A percentile compares a stretch with the other conserved stretches of the same genome.
phyloP scores from a whole-genome alignment of 2,329 filamentous ascomycete genomes.

The Orbilia blumenaviensis region DNA sequence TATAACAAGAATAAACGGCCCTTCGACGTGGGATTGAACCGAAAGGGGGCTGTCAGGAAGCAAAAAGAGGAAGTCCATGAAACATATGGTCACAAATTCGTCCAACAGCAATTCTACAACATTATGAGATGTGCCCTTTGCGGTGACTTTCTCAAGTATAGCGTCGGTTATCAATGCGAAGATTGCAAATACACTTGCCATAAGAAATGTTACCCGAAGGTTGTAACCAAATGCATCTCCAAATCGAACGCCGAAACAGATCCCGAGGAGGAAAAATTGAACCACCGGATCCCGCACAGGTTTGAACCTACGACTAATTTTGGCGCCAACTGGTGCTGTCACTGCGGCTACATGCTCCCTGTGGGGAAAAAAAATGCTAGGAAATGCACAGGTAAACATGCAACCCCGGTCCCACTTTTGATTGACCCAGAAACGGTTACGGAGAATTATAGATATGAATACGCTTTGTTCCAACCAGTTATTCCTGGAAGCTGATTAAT shows the following conservation, averaged over 20 bases:
- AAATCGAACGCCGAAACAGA: conserved; percentile 99
- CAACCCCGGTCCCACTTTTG: not conserved
- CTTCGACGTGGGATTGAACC: conserved; percentile 87
- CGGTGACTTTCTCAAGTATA: conserved; percentile 98
- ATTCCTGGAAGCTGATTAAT: not conserved
- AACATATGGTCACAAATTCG: conserved; percentile 99
- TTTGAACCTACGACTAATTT: conserved; percentile 98
- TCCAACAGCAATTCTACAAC: conserved; percentile 99
- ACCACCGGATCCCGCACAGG: conserved; percentile 96
- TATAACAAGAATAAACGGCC: conserved; percentile 82
- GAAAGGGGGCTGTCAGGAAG: conserved; percentile 95
- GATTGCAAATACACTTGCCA: conserved; percentile 99
- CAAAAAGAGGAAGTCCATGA: conserved; percentile 98
- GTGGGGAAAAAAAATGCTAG: conserved; percentile 95
- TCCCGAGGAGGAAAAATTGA: conserved; percentile 99
- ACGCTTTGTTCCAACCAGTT: not conserved
- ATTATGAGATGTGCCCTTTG: conserved; percentile 99
- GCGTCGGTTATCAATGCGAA: conserved; percentile 97
- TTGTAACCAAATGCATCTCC: conserved; percentile 99
- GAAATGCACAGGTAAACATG: conserved; percentile 79
- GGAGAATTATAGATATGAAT: too few species aligned
- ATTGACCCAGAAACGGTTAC: not conserved
- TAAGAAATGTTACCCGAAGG: conserved; percentile 93
- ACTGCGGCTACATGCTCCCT: conserved; percentile 94
- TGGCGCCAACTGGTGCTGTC: conserved; percentile 98